phyloP scores from a whole-genome alignment of 129 eudicot species.

The Flaveria brownii region DNA sequence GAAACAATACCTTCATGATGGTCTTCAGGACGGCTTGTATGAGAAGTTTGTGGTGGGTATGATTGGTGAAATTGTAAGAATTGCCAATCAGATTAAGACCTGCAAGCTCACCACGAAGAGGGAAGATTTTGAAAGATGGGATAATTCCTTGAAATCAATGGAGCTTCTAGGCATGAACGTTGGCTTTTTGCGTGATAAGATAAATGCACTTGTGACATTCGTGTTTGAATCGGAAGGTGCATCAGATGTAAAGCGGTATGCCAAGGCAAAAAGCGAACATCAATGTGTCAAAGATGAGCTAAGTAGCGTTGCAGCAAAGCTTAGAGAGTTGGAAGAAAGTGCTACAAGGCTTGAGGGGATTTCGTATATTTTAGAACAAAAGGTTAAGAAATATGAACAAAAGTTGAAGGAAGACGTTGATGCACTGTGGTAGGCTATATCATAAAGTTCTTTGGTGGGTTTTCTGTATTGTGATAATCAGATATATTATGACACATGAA shows the following conservation, averaged over 20 bases:
- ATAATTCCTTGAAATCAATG: constrained; percentile 56
- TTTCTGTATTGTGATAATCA: no score
- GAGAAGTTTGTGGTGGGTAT: constrained; percentile 54
- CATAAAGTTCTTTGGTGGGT: no score
- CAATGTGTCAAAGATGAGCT: constrained; percentile 33
- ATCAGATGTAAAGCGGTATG: constrained; percentile 22
- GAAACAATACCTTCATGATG: constrained; percentile 52
- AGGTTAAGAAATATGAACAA: constrained; percentile 43
- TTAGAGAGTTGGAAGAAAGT: constrained; percentile 48
- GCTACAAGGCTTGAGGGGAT: constrained; percentile 35
- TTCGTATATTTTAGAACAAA: constrained; percentile 38
- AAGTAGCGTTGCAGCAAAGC: constrained; percentile 42
- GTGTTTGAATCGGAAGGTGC: constrained; percentile 47
- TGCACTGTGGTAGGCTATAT: constrained; percentile 50
- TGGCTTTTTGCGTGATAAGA: constrained; percentile 57
- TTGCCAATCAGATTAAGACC: constrained; percentile 52
- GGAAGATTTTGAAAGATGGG: constrained; percentile 61
- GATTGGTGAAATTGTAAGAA: constrained; percentile 57
- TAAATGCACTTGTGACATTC: constrained; percentile 37
- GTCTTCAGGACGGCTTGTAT: constrained; percentile 49
- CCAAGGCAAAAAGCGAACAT: constrained; percentile 42
- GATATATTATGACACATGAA: no score
- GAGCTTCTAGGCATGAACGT: constrained; percentile 69
- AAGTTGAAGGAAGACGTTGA: constrained; percentile 56
- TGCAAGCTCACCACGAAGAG: constrained; percentile 49